phyloP scores from a whole-genome alignment of 75 land plant genomes.

The Gnetum montanum region DNA sequence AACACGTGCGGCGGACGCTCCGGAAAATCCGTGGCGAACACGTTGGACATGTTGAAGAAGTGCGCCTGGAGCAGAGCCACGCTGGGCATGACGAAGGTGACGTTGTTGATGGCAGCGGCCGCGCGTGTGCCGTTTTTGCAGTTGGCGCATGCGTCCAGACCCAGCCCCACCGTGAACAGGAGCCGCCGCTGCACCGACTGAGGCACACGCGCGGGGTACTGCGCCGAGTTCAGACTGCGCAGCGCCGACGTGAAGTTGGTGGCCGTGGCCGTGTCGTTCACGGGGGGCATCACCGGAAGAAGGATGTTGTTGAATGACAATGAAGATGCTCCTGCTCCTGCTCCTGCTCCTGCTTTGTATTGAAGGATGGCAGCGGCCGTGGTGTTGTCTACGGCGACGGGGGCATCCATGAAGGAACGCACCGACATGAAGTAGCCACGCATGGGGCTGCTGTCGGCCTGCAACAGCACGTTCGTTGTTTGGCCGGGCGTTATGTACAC shows the following conservation, averaged over 20 bases:
- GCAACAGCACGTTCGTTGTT: constrained; percentile 28
- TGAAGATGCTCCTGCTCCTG: not conserved
- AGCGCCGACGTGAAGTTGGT: constrained; percentile 12
- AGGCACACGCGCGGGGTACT: constrained; percentile 28
- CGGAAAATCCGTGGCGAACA: constrained; percentile 44
- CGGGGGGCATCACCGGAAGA: constrained; percentile 9
- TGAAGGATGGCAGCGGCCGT: constrained; percentile 27
- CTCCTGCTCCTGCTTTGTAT: constrained; percentile 10
- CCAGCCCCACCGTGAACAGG: constrained; percentile 26
- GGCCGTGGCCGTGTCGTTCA: constrained; percentile 19
- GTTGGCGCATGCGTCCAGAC: constrained; percentile 25
- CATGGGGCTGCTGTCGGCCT: not conserved
- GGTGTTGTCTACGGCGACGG: constrained; percentile 38
- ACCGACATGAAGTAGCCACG: constrained; percentile 29
- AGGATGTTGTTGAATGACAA: constrained; percentile 16
- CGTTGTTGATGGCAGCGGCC: constrained; percentile 18
- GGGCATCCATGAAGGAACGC: constrained; percentile 27
- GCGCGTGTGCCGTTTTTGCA: constrained; percentile 22
- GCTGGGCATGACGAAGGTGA: constrained; percentile 23
- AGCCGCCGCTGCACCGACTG: constrained; percentile 10
- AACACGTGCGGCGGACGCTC: constrained; percentile 18
- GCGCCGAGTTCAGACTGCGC: constrained; percentile 11
- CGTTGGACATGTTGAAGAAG: constrained; percentile 20
- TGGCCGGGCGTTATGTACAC: constrained; percentile 47
- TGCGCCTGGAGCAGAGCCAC: constrained; percentile 37